Percentiles rank a stretch among this genome's conserved stretches.
Conservation (phyloP, 2,329 filamentous ascomycete species). For the Fusarium poae region DNA sequence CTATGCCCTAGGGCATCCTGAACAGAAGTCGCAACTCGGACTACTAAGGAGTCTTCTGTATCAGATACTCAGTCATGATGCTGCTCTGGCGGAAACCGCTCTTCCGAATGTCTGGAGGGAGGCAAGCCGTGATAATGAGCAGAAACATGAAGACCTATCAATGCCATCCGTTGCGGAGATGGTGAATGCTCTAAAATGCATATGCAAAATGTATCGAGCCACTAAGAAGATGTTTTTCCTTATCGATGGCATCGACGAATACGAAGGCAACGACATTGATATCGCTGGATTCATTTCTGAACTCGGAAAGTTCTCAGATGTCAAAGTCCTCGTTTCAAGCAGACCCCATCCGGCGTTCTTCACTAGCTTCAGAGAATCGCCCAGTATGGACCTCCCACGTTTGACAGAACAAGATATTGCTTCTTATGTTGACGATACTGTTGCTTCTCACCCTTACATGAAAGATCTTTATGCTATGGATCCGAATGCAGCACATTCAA, state of each 20-base stretch:
- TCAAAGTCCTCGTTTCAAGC: neutral
- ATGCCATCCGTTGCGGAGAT: neutral
- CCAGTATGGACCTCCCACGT: neutral
- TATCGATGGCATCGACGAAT: neutral
- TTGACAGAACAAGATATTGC: neutral
- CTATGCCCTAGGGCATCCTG: rapidly evolving
- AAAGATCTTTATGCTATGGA: neutral
- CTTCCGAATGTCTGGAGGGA: neutral
- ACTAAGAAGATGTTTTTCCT: neutral
- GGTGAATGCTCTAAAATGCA: neutral
- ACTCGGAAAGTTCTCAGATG: neutral
- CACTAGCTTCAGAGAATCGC: rapidly evolving
- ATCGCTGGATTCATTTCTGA: neutral
- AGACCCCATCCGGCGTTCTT: neutral
- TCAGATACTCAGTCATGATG: neutral
- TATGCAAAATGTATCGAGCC: rapidly evolving
- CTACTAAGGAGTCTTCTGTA: neutral
- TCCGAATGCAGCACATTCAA: rapidly evolving
- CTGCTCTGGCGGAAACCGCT: rapidly evolving
- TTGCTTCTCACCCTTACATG: neutral
- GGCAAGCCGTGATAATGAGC: rapidly evolving
- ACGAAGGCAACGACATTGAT: neutral
- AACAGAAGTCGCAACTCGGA: neutral
- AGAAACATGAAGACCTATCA: rapidly evolving
- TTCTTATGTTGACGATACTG: neutral